phyloP scores from a whole-genome alignment of 306 rosid species.

The Ceratonia siliqua region DNA sequence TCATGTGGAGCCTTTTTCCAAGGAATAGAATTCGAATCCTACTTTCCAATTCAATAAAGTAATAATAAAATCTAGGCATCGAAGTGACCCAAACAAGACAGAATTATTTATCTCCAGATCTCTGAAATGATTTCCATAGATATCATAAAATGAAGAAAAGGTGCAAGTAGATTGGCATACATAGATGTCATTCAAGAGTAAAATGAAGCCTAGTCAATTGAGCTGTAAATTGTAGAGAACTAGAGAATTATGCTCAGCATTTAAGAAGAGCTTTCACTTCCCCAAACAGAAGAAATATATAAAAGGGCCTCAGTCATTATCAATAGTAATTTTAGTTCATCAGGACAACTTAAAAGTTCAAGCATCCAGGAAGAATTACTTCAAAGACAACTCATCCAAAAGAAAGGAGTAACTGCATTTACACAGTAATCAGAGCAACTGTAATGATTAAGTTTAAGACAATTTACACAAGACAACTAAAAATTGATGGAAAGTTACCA shows the following conservation, averaged over 20 bases:
- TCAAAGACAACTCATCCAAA: not conserved
- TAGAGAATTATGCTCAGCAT: not conserved
- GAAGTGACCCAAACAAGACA: conserved; percentile 7
- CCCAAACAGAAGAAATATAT: too few relatives aligned
- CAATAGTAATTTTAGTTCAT: not conserved
- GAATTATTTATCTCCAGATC: not conserved
- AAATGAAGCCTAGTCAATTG: not conserved
- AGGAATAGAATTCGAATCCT: not conserved
- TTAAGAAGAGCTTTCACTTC: not conserved
- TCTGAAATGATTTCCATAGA: not conserved
- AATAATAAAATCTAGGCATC: not conserved
- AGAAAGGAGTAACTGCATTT: not conserved
- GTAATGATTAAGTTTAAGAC: not conserved
- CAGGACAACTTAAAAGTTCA: conserved; percentile 2
- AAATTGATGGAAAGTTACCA: not conserved
- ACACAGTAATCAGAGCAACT: not conserved
- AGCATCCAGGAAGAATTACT: conserved; percentile 16
- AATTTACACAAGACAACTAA: conserved; percentile 22
- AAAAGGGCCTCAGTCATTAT: not conserved
- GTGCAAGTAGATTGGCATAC: not conserved
- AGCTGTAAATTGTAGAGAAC: not conserved
- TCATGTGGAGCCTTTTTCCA: not conserved
- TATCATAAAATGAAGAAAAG: not conserved
- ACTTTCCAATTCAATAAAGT: not conserved
- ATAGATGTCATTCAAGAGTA: not conserved